Evolutionary conservation across 78 protist genomes (phyloP), one percentile per base, ranked within the genome.

Genomic region (Salpingoeca rosetta): DNA sequence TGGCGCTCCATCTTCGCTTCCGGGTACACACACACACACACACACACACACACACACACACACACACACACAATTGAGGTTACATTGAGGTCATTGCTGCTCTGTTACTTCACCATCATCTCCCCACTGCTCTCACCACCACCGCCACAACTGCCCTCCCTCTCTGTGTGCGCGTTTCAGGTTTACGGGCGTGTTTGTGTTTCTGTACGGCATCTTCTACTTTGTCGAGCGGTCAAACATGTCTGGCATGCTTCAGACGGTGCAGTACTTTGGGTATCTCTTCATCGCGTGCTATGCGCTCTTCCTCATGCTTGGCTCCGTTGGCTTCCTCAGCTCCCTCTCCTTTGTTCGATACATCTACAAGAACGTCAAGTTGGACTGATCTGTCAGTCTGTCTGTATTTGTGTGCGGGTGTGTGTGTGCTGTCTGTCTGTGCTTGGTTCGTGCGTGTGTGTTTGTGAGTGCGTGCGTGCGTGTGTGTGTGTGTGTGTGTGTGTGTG

Each of bases 181-280:
- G 11, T 86, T 92, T 42, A 95, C 98, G 7, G 95, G 94, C 77
- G 37, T 93, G 38, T 95, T 94, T 81, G 82, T 97, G 45, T 95
- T 86, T 45, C 85, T 85, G 37, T 97, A 97, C 84, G 76, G 91
- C 83, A 81, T 96, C 82, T 96, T 84, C 92, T 96, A 88, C 93
- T 96, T 82, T 91, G 36, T 37, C 35, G 56, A 43, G 41, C 90
- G 95, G 42, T 90, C 97, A 22, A 76, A 86, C 25, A 97, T 97
- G 99, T 74, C 88, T 27, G 99, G 99, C 56, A 56, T 92, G 74
- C 88, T 97, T 65, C 98, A 97, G 88, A 87, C 92, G 35, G 84
- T 94, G 28, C 93, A 93, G 84, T 97, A 92, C 89, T 96, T 96
- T 76, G 98, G 98, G n/a, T 96, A 96, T 87, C 95, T 93, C 94